Evolutionary conservation across 139 green algal genomes (phyloP), one percentile per base, ranked within the genome.

Genomic region (Chlorella sp.): DNA sequence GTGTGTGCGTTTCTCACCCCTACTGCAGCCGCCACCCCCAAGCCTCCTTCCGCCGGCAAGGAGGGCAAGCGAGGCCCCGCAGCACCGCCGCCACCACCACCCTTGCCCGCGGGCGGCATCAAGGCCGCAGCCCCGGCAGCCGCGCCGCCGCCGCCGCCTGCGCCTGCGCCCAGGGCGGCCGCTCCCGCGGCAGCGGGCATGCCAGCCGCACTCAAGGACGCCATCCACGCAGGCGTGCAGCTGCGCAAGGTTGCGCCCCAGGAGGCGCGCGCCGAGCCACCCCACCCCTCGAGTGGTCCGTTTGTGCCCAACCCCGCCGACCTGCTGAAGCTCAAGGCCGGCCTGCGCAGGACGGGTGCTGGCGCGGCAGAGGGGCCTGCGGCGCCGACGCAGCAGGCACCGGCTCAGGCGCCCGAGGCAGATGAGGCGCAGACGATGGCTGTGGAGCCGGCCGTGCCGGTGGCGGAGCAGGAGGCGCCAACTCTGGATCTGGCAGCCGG

Each of bases 281-380:
- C 72, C 5, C 25, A 51, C 25, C 9, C 3, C 23, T 41, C 35
- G 5, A 60, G 56, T 35, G 55, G 42, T 1, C 53, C 29, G 17
- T 81, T 81, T 66, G 76, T 81, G 56, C 67, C 76, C 23, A 70
- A 72, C 58, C 50, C 67, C 7, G 67, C 61, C 23, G 76, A 81
- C 43, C 76, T 81, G n/a, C n/a, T 81, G 14, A 77, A 77, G 40
- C 67, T 81, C 33, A 76, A 53, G 43, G 67, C 76, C 21, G 67
- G 76, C 15, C 41, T 73, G 73, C 69, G 69, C 69, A 66, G 53
- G 53, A 75, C 66, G 14, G 61, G 17, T 8, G 27, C 69, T 8
- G 31, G 46, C 35, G 67, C 12, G 38, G 8, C 36, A 8, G 61
- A 46, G 14, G 19, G 14, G 14, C 14, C 14, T 55, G 46, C 46